These are phyloP conservation scores for Hyparrhenia diplandra DNA, from an alignment of 176 grass and related monocot genomes.

Conservation along the genomic window DNA sequence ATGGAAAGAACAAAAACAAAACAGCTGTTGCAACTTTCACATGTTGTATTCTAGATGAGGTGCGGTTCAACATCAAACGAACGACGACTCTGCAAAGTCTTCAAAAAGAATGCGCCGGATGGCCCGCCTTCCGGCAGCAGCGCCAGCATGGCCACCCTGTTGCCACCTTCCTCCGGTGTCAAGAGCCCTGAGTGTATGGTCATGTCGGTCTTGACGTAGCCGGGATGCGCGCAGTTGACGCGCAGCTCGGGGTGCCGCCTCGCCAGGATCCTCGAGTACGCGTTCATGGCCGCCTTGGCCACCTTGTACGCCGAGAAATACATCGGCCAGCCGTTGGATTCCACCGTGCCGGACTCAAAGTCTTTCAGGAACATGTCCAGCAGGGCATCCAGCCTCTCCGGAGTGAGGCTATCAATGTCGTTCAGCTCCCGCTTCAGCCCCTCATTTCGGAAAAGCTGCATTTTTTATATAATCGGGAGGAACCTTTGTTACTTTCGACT, in stretches of 20 bases:
- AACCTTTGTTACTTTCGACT: background rate
- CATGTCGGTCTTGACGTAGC: slow-evolving; percentile 47
- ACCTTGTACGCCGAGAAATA: slow-evolving; percentile 36
- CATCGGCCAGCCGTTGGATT: slow-evolving; percentile 34
- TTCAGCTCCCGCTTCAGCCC: slow-evolving; percentile 34
- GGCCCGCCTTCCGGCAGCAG: slow-evolving; percentile 22
- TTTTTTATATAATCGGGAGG: too few species aligned
- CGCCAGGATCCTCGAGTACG: slow-evolving; percentile 50
- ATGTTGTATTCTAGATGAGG: too few species aligned
- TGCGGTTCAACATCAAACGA: slow-evolving; percentile 10
- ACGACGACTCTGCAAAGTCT: background rate
- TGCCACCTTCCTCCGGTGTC: slow-evolving; percentile 45
- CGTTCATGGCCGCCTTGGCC: slow-evolving; percentile 32
- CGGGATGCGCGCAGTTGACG: slow-evolving; percentile 43
- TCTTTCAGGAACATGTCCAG: slow-evolving; percentile 29
- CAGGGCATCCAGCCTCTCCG: slow-evolving; percentile 35
- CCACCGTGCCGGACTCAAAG: slow-evolving; percentile 26
- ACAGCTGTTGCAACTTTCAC: too few species aligned
- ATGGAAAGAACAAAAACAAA: background rate
- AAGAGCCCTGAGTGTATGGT: slow-evolving; percentile 22
- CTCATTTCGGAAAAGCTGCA: slow-evolving; percentile 39
- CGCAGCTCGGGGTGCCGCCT: slow-evolving; percentile 28
- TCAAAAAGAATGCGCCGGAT: slow-evolving; percentile 32
- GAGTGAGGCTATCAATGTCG: slow-evolving; percentile 23
- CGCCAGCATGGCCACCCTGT: slow-evolving; percentile 27